Evolutionary conservation across 2,329 filamentous ascomycete species (phyloP).

Genomic region (Leptographium lundbergii): DNA sequence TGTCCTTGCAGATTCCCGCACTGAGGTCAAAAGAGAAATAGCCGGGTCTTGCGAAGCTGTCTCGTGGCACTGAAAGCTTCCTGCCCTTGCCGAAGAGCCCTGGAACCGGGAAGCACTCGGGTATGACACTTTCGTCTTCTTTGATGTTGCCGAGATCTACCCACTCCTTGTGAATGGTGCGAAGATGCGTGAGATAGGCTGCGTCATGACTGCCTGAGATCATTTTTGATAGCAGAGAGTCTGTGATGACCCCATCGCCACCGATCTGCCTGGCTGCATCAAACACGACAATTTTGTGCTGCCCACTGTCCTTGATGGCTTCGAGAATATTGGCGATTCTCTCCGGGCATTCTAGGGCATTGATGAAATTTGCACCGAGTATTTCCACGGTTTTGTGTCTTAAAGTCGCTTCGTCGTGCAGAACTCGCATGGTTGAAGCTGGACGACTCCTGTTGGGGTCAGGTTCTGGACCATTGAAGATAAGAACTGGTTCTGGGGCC

Average conservation of each 20-base stretch:
- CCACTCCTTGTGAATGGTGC: conserved; percentile 9
- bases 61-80: conserved; percentile 4
- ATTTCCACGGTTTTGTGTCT: neutral
- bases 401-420: neutral
- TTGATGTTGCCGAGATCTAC: conserved; percentile 8
- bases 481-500: neutral
- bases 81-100: neutral
- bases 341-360: neutral
- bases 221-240: neutral
- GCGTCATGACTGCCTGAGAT: conserved; percentile 10
- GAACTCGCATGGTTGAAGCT: neutral
- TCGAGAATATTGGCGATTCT: neutral
- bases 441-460: neutral
- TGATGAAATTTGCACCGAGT: neutral
- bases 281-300: neutral
- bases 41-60: conserved; percentile 12
- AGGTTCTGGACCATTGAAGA: neutral
- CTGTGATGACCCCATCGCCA: neutral
- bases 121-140: conserved; percentile 11
- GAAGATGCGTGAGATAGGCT: conserved; percentile 11
- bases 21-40: conserved; percentile 17
- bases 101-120: conserved; percentile 14
- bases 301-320: neutral
- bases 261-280: neutral
- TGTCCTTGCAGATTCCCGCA: conserved; percentile 12